Evolutionary conservation across 306 rosid species (phyloP).

Genomic region (Inga oerstediana): DNA sequence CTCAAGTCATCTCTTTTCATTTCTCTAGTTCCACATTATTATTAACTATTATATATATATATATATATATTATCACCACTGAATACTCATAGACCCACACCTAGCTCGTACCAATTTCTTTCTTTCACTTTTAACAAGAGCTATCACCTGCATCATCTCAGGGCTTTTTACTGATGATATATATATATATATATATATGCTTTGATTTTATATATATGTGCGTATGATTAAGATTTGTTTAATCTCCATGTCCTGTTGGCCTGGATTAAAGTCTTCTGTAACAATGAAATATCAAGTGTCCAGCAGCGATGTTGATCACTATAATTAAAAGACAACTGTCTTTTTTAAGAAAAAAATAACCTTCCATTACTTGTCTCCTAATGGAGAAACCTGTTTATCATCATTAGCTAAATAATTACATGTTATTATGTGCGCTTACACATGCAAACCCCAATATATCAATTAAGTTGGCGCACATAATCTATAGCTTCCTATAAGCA

Average conservation of each 20-base stretch:
- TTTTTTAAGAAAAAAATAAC: slow-evolving; percentile 34
- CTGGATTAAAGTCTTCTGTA: slow-evolving; percentile 6
- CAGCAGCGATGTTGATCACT: slow-evolving; percentile 32
- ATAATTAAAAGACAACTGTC: slow-evolving; percentile 49
- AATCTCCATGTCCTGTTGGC: slow-evolving; percentile 26
- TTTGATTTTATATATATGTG: background rate
- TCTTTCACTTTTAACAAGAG: background rate
- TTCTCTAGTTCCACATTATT: background rate
- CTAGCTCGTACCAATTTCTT: background rate
- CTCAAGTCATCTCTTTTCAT: slow-evolving; percentile 33
- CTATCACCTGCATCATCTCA: slow-evolving; percentile 31
- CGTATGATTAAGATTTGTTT: background rate
- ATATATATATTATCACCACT: slow-evolving; percentile 1
- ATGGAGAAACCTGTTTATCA: slow-evolving; percentile 40
- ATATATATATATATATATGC: background rate
- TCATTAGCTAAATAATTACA: slow-evolving; percentile 38
- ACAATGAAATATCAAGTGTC: slow-evolving; percentile 39
- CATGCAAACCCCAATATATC: slow-evolving; percentile 35
- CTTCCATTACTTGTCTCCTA: slow-evolving; percentile 47
- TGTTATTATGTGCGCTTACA: slow-evolving; percentile 16
- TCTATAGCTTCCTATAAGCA: background rate
- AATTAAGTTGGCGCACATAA: slow-evolving; percentile 33
- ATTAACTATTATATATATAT: slow-evolving; percentile 5
- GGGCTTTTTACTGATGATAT: slow-evolving; percentile 3
- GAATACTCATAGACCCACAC: background rate